A percentile compares a stretch with the other conserved stretches of the same genome.
phyloP scores from a whole-genome alignment of 805 yeast species.

The Starmerella asiatica region DNA sequence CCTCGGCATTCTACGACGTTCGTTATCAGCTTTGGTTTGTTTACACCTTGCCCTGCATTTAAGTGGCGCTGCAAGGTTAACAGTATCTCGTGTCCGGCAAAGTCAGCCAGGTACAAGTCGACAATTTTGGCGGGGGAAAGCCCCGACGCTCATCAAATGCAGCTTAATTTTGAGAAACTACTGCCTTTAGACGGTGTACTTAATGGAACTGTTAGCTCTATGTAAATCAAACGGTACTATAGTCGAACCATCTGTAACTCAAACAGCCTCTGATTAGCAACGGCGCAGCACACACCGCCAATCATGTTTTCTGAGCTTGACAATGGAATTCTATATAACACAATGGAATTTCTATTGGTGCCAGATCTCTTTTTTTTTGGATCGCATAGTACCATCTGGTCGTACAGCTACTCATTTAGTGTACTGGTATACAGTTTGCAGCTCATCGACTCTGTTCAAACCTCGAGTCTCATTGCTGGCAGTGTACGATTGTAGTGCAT shows the following conservation, averaged over 20 bases:
- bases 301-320: constrained; percentile 1
- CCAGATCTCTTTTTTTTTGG: constrained; percentile 9
- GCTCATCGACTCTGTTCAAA: constrained; percentile 4
- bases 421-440: constrained; percentile 4
- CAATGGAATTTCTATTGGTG: constrained; percentile 5
- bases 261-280: neutral
- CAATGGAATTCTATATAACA: constrained; percentile 5
- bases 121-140: no score
- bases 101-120: no score
- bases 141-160: neutral
- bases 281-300: neutral
- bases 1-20: no score
- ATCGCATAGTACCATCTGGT: constrained; percentile 1
- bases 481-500: constrained; percentile 13
- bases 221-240: neutral
- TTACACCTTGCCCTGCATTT: no score
- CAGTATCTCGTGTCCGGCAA: no score
- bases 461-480: constrained; percentile 13
- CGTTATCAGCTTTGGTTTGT: no score
- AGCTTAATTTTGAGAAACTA: constrained; percentile 1
- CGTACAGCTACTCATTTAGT: constrained; percentile 11
- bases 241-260: neutral
- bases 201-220: neutral
- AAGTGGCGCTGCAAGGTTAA: no score
- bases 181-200: constrained; percentile 7